Evolutionary conservation across 768 basidiomycete genomes (phyloP).

Genomic region (Tubosaeta sp.): DNA sequence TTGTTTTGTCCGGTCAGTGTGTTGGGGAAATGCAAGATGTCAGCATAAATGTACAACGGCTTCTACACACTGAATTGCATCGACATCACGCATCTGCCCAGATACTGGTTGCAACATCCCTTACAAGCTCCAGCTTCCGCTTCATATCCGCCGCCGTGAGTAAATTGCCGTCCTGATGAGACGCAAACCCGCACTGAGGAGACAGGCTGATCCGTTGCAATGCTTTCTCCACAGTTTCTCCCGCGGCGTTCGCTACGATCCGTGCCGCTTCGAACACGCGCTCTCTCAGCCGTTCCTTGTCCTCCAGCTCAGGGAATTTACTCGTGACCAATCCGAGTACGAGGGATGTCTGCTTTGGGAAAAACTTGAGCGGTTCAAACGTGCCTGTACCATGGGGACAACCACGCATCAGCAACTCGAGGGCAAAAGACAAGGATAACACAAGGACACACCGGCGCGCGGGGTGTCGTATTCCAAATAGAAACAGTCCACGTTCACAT

Average conservation of each 20-base stretch:
- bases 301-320: constrained; percentile 42
- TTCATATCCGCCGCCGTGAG: too few relatives aligned
- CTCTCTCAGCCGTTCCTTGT: constrained; percentile 35
- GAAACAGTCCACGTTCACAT: constrained; percentile 41
- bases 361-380: constrained; percentile 30
- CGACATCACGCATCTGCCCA: constrained; percentile 26
- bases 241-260: constrained; percentile 37
- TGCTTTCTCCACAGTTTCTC: constrained; percentile 38
- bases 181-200: too few relatives aligned
- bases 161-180: too few relatives aligned
- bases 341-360: constrained; percentile 36
- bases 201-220: constrained; percentile 37
- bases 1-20: too few relatives aligned
- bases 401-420: not conserved
- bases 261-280: constrained; percentile 43
- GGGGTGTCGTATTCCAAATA: constrained; percentile 48
- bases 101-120: constrained; percentile 33
- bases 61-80: not conserved
- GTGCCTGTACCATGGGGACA: too few relatives aligned
- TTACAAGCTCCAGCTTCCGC: too few relatives aligned
- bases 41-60: not conserved
- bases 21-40: too few relatives aligned
- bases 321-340: constrained; percentile 43
- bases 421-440: too few relatives aligned
- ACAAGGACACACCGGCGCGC: constrained; percentile 36